Base-by-base conservation (phyloP, 495 filamentous ascomycete species). In the Aspergillus panamensis region DNA sequence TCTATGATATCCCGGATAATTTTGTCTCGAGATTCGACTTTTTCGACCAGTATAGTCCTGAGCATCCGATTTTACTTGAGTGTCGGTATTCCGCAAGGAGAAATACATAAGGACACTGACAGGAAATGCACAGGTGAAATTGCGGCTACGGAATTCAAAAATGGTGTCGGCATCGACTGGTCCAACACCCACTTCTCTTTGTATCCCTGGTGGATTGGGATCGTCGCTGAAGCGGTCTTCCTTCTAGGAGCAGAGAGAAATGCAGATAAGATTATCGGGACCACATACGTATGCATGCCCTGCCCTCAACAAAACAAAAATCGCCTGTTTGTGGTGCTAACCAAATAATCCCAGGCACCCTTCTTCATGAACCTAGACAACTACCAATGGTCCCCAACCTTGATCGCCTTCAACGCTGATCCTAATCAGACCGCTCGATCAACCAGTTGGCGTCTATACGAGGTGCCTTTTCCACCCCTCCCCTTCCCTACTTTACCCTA, bases 221-320 rank as follows among this genome's bases (percentile, higher is more conserved):
- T 80, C 13, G 79, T 88, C n/a, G 75, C 74, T 17, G 87, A 91
- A 60, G 85, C 84, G 4, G 81, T 90, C 40, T 88, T 81, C 61
- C 73, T 87, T 12, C 64, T 91, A 45, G 85, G 84, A 17, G 78
- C 81, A 13, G 87, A 90, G 70, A 77, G 85, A 10, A 89, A 89
- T 62, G 73, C 80, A 1, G 80, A 87, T 69, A 72, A 68, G 49
- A 66, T 78, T 19, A 70, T 76, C 14, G 66, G 70, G 54, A 72
- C 69, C 2, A 72, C 69, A 29, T 72, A 74, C 52, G 69, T 77
- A 54, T 66, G 77, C 57, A 50, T n/a, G 29, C 5, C n/a, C n/a
- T n/a, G 48, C 32, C 56, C 53, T 48, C 52, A 50, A 29, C 33
- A 30, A 3, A 60, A 40, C 10, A 44, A 58, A 53, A 56, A 71